Evolutionary conservation across 441 rosid species (phyloP), one percentile per base, ranked within the genome.

Genomic region (Isatis lusitanica): DNA sequence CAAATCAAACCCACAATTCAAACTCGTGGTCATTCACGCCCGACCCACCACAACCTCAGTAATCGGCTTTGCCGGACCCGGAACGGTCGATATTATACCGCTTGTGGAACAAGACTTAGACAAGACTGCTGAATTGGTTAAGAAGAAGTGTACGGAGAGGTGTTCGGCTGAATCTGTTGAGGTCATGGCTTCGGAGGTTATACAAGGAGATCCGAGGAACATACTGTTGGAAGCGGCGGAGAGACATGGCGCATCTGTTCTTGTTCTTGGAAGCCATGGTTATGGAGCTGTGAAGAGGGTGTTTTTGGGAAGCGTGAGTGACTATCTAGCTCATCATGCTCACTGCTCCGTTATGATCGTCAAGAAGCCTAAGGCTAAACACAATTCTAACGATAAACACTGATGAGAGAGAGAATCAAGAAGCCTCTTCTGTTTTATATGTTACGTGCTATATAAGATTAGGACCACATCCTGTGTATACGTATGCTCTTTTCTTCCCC

Each of bases 221-320:
- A 83, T 82, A 13, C 55, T 85, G 62, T 35, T 77, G 24, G 87
- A 85, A 6, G 83, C 82, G 7, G 87, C 68, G 1, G 83, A 83
- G 3, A 87, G 71, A 62, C 74, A 80, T 53, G 77, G 83, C 4
- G 84, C 90, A 9, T 4, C 80, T 15, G 66, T 83, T 3, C 59
- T 86, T 59, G 83, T 87, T 7, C 43, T 87, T 16, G 88, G 88
- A 16, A 83, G 88, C 35, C 87, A 79, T 71, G 85, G 87, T 39
- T 82, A 85, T 53, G 86, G 86, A 57, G 64, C 70, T 60, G 67
- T 85, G 1, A 80, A 77, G 79, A 85, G 75, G 55, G 75, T 71
- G 31, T 61, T 71, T 40, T 51, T 71, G 53, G 75, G 75, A 3
- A 71, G 75, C 11, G 75, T 71, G 33, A 71, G 75, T 51, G 75